Conservation (phyloP, 2,329 filamentous ascomycete genomes). For the Alternaria postmessia region DNA sequence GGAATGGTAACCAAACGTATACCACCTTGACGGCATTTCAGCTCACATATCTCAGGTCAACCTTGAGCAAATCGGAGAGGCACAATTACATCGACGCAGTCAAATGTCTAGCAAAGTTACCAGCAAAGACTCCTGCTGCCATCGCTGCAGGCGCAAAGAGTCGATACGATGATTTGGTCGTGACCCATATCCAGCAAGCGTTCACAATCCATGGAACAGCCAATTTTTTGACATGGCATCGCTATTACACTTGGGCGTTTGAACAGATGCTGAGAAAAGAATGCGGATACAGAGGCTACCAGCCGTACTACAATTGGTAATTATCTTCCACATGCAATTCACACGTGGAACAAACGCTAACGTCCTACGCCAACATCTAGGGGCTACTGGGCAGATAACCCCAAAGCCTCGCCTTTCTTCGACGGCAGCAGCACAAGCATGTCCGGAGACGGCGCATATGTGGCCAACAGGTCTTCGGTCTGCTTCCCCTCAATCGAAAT, state of each 20-base stretch:
- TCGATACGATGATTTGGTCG: background rate
- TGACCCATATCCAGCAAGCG: background rate
- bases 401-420: constrained; percentile 60
- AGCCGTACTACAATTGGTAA: constrained; percentile 49
- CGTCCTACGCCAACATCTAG: constrained; percentile 52
- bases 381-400: constrained; percentile 57
- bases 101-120: background rate
- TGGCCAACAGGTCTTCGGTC: constrained; percentile 35
- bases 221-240: constrained; percentile 53
- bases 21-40: background rate
- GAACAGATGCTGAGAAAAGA: constrained; percentile 54
- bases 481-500: constrained; percentile 35
- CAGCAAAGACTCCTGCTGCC: background rate
- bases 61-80: background rate
- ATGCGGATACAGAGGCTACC: constrained; percentile 54
- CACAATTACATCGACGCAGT: background rate
- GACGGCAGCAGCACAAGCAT: constrained; percentile 61
- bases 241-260: constrained; percentile 54
- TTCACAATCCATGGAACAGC: background rate
- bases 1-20: background rate
- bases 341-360: background rate
- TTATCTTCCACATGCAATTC: background rate
- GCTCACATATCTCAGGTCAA: background rate
- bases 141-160: background rate
- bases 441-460: constrained; percentile 56